Base-by-base conservation (phyloP, 2,329 filamentous ascomycete genomes). In the Cladosporium sp. region DNA sequence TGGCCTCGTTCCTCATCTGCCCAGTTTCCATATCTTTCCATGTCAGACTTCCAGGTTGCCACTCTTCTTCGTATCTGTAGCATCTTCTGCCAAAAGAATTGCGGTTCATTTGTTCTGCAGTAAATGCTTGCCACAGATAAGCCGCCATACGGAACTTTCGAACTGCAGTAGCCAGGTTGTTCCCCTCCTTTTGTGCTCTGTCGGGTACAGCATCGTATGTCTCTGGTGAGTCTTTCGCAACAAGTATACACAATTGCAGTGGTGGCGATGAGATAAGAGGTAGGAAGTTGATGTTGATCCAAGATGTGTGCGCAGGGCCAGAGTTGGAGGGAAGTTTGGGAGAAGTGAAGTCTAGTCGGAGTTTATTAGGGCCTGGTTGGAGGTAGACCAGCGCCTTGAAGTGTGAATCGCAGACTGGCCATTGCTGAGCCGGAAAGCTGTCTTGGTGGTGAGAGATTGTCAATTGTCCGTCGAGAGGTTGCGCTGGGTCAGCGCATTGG, bases 71-170 rank as follows among this genome's bases (percentile, higher is more conserved):
- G 55, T 95, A 91, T 38, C 91, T 80, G 68, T 96, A 97, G 47
- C 82, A 84, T 51, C 92, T 83, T 52, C 92, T 80, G 8, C 91
- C 90, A 58, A 97, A 82, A 53, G 85, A 87, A 65, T 95, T 87
- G 55, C 89, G 84, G 67, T 82, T 86, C 92, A 97, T 97, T 66
- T 97, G 91, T 67, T 98, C 93, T 6, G 88, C 89, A 0, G 92
- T 97, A 62, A 95, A 97, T 7, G 91, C 89, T 67, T 98, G 93
- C 91, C 93, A 97, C 12, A 97, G 76, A 65, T 97, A 96, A 19
- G 89, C 92, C 15, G 90, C 86, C 86, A 95, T 96, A 55, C 91
- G 82, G 66, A 93, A 96, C 66, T 98, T 98, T 61, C 81, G 82
- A 45, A 95, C 78, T 0, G 93, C 93, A 7, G 81, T 82, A 9